Percentiles rank a stretch among this genome's conserved stretches.
Conservation (phyloP, 805 yeast species). For the Ogataea populi-albae region DNA sequence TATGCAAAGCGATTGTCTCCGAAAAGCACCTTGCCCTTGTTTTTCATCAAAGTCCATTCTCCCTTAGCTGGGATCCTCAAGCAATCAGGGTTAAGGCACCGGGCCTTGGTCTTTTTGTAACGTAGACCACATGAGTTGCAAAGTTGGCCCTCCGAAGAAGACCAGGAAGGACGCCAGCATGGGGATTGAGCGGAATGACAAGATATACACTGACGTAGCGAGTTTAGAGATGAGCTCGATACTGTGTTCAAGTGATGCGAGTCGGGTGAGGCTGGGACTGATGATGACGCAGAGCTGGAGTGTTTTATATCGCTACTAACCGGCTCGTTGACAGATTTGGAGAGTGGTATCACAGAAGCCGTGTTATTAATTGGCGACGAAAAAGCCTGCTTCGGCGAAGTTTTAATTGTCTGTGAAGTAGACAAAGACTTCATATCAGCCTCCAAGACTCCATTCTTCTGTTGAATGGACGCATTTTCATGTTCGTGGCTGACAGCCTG, state of each 20-base stretch:
- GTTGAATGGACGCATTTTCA: neutral
- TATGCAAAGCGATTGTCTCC: conserved; percentile 28
- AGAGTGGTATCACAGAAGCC: conserved; percentile 22
- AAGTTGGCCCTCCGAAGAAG: conserved; percentile 83
- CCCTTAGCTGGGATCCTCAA: conserved; percentile 93
- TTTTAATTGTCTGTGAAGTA: conserved; percentile 7
- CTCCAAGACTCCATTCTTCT: neutral
- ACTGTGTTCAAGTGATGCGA: conserved; percentile 13
- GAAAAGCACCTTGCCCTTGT: conserved; percentile 51
- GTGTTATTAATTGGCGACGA: conserved; percentile 19
- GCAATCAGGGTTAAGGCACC: conserved; percentile 76
- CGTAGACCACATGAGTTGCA: conserved; percentile 96
- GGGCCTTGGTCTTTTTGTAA: conserved; percentile 89
- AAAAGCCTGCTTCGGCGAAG: conserved; percentile 6
- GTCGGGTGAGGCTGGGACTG: conserved; percentile 13
- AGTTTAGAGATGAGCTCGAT: conserved; percentile 12
- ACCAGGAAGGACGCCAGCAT: conserved; percentile 99
- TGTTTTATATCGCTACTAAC: conserved; percentile 6
- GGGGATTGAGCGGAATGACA: conserved; percentile 92
- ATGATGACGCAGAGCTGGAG: conserved; percentile 12
- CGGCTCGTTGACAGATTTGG: conserved; percentile 15
- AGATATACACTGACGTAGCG: conserved; percentile 70
- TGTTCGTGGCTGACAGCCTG: neutral
- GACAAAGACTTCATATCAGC: conserved; percentile 1
- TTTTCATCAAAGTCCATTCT: conserved; percentile 86